Evolutionary conservation across 176 grass and related monocot species (phyloP).

Genomic region (Tillandsia fasciculata): DNA sequence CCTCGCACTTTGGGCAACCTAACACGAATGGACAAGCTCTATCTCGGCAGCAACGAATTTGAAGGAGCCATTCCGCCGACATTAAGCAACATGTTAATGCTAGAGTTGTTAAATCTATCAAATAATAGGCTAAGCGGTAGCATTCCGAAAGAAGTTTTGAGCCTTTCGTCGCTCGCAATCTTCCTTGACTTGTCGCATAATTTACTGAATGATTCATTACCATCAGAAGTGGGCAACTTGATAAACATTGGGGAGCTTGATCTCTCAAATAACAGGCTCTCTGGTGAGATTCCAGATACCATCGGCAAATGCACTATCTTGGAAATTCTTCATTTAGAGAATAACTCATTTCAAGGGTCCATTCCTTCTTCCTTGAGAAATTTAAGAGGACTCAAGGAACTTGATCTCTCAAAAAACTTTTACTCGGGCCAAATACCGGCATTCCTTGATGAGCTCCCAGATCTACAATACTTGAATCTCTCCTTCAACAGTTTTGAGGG

Average conservation of each 20-base stretch:
- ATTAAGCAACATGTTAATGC: slow-evolving; percentile 19
- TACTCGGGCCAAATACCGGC: neutral
- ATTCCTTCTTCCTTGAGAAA: slow-evolving; percentile 31
- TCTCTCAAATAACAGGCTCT: slow-evolving; percentile 12
- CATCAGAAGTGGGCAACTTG: neutral
- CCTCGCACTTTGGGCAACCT: slow-evolving; percentile 32
- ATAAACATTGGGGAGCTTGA: neutral
- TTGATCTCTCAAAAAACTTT: slow-evolving; percentile 20
- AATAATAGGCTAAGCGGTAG: slow-evolving; percentile 25
- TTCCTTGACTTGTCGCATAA: neutral
- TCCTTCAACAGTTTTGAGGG: slow-evolving; percentile 35
- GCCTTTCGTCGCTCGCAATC: neutral
- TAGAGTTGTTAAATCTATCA: slow-evolving; percentile 23
- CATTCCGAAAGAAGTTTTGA: slow-evolving; percentile 4
- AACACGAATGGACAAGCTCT: slow-evolving; percentile 16
- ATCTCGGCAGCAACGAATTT: slow-evolving; percentile 22
- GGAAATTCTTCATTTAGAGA: slow-evolving; percentile 16
- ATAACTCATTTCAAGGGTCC: slow-evolving; percentile 26
- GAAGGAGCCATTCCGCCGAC: slow-evolving; percentile 24
- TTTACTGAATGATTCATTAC: neutral
- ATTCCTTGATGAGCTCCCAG: neutral
- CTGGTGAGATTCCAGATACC: slow-evolving; percentile 28
- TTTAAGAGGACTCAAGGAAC: neutral
- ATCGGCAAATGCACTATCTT: slow-evolving; percentile 19
- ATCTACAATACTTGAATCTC: slow-evolving; percentile 4